Conservation (phyloP, 257 asterid species). For the Solanum bulbocastanum region DNA sequence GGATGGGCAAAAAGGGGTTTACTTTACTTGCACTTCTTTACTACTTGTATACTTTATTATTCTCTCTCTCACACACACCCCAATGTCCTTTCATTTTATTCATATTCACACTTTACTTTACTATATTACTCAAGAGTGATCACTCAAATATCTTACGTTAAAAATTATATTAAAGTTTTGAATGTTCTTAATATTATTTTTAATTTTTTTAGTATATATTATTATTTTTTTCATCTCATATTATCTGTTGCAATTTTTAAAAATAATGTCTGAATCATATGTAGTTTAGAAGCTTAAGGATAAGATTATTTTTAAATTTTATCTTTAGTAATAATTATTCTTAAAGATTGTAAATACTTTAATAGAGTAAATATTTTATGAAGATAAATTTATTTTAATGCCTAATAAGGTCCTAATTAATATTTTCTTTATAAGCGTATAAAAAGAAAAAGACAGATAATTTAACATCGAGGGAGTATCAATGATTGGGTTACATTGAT, state of each 20-base stretch:
- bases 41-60: background rate
- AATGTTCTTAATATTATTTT: background rate
- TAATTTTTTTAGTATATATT: background rate
- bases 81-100: background rate
- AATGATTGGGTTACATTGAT: background rate
- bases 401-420: background rate
- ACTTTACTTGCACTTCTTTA: background rate
- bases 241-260: background rate
- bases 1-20: background rate
- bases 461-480: background rate
- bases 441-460: background rate
- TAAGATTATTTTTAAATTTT: background rate
- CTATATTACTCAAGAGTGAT: background rate
- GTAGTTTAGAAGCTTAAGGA: background rate
- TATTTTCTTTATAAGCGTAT: background rate
- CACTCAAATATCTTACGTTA: background rate
- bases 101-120: background rate
- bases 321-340: background rate
- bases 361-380: background rate
- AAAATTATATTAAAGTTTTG: background rate
- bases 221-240: background rate
- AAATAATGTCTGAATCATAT: background rate
- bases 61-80: background rate
- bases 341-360: background rate
- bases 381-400: background rate